A percentile compares a stretch with the other conserved stretches of the same genome.
Conservation (phyloP, 2,329 filamentous ascomycete species). For the Claviceps digitariae region DNA sequence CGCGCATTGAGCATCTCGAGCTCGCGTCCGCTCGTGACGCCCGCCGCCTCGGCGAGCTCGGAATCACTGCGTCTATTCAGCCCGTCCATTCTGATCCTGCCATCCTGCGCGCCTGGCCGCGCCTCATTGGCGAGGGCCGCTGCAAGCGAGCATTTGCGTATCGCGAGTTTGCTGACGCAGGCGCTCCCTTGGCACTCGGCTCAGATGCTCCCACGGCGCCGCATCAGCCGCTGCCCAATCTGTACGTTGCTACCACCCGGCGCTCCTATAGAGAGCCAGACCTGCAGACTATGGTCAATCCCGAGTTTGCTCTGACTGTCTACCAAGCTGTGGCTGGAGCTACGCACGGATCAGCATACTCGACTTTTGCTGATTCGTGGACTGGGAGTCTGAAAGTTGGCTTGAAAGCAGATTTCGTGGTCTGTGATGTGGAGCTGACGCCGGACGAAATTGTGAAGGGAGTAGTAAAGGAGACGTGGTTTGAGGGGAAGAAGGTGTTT, state of each 20-base stretch:
- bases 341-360: conserved; percentile 42
- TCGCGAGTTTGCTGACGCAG: conserved; percentile 41
- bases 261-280: conserved; percentile 37
- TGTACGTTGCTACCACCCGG: conserved; percentile 46
- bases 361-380: conserved; percentile 41
- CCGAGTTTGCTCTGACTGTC: conserved; percentile 37
- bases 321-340: conserved; percentile 40
- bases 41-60: conserved; percentile 38
- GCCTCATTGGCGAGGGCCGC: conserved; percentile 38
- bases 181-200: conserved; percentile 42
- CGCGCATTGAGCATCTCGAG: conserved; percentile 53
- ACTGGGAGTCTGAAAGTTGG: conserved; percentile 39
- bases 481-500: conserved; percentile 30
- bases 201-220: conserved; percentile 48
- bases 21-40: conserved; percentile 42
- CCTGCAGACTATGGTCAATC: conserved; percentile 31
- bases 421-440: conserved; percentile 35
- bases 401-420: conserved; percentile 43
- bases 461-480: conserved; percentile 38
- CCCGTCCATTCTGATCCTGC: conserved; percentile 47
- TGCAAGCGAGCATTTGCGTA: conserved; percentile 50
- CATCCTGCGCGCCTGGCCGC: conserved; percentile 47
- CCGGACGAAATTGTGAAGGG: conserved; percentile 32
- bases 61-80: conserved; percentile 47
- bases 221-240: conserved; percentile 37